Evolutionary conservation across 78 protist species (phyloP), one percentile per base, ranked within the genome.

Genomic region (Tieghemostelium lacteum): DNA sequence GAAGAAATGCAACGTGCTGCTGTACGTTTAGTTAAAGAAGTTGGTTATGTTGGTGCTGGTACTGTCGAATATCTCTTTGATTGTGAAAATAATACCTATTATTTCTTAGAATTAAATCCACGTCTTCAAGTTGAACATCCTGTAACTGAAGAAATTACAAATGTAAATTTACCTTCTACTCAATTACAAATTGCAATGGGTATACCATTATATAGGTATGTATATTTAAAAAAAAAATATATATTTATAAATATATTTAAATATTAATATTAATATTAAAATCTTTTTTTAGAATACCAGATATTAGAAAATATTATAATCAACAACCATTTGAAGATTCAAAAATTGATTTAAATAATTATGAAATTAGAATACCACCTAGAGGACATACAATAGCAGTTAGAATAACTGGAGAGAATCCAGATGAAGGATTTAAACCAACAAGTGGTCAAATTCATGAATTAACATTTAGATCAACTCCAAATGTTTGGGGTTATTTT

Each of bases 391-490:
- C 92, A 63, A 94, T 98, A 22, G 99, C 99, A 10, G 94, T 85
- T 36, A 96, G 99, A 36, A 97, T 98, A 85, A 98, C 99, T 0
- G 99, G 99, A 52, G 99, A 98, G 92, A 97, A 98, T 94, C 97
- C 99, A 10, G 99, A 96, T n/a, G 98, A 96, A 33, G 97, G 97
- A 20, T 97, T 97, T 96, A 89, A 96, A 73, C 99, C 99, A 31
- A 87, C 97, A 28, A 66, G 91, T 0, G 99, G 99, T 33, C 6
- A 31, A 61, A 93, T 98, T 61, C 73, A 86, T 55, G 96, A 95
- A 70, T 69, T 97, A 65, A 94, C 95, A 33, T 98, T 98, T 87
- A 92, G 98, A 65, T 76, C 95, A 42, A 73, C 93, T 49, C 72
- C 95, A 60, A 92, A 95, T 39, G 96, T 95, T 24, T 98, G 99